Evolutionary conservation across 192 early-diverging fungal genomes (phyloP).

Genomic region (Entophlyctis luteolus): DNA sequence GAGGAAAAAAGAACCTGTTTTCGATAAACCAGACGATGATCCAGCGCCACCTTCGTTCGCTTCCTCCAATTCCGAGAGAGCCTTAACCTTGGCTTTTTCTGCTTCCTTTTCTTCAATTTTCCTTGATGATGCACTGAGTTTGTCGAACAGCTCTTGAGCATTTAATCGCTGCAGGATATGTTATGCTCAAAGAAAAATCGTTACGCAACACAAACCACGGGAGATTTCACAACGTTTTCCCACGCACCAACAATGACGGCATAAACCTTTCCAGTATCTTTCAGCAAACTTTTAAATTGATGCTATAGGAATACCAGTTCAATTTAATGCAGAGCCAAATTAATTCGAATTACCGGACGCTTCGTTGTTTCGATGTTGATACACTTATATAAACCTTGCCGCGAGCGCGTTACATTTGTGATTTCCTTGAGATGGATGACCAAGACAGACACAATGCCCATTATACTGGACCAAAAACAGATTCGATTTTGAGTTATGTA

Average conservation of each 20-base stretch:
- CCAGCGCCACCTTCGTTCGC: background rate
- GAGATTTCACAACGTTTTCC: conserved; percentile 25
- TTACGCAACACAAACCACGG: conserved; percentile 5
- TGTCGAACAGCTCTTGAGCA: conserved; percentile 38
- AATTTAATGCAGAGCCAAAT: background rate
- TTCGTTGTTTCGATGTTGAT: conserved; percentile 27
- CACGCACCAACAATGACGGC: conserved; percentile 25
- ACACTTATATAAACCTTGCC: conserved; percentile 32
- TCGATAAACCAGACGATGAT: background rate
- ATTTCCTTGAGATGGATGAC: conserved; percentile 34
- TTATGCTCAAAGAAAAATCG: background rate
- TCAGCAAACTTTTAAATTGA: conserved; percentile 40
- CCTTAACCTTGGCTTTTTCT: background rate
- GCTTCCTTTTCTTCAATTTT: conserved; percentile 28
- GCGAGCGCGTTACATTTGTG: conserved; percentile 27
- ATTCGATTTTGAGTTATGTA: conserved; percentile 59
- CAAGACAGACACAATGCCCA: conserved; percentile 59
- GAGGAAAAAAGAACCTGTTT: no score
- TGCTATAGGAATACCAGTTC: conserved; percentile 17
- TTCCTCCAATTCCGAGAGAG: background rate
- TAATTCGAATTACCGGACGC: background rate
- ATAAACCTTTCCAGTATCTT: conserved; percentile 30
- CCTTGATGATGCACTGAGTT: background rate
- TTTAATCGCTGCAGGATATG: conserved; percentile 11
- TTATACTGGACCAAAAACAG: conserved; percentile 62